phyloP scores from a whole-genome alignment of 75 land plant species.

The Adiantum capillusveneris region DNA sequence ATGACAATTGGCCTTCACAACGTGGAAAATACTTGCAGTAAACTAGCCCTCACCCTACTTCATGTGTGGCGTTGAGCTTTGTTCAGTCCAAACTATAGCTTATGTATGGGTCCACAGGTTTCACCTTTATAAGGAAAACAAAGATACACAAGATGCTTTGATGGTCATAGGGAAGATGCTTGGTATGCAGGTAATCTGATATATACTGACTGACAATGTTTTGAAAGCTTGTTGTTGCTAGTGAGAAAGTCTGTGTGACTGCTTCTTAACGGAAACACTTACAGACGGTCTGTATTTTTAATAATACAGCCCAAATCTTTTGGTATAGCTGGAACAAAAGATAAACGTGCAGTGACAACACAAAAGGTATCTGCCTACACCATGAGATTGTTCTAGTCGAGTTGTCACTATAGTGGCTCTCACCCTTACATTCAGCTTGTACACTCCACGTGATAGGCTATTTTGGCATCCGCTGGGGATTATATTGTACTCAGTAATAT shows the following conservation, averaged over 20 bases:
- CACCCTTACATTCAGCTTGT: no score
- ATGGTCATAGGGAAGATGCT: slow-evolving; percentile 85
- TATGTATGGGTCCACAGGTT: slow-evolving; percentile 44
- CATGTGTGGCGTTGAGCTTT: not conserved
- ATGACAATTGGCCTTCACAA: slow-evolving; percentile 59
- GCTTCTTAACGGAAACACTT: no score
- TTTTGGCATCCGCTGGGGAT: no score
- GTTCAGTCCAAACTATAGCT: not conserved
- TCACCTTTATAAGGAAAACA: slow-evolving; percentile 89
- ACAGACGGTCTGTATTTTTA: no score
- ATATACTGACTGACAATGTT: no score
- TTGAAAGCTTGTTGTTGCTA: no score
- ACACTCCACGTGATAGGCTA: no score
- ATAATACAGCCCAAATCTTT: slow-evolving; percentile 68
- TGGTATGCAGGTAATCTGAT: slow-evolving; percentile 62
- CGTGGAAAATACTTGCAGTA: slow-evolving; percentile 78
- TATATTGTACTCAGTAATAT: no score
- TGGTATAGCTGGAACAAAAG: slow-evolving; percentile 99
- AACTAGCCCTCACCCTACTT: slow-evolving; percentile 1
- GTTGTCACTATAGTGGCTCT: no score
- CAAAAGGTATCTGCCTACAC: slow-evolving; percentile 66
- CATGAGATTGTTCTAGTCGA: no score
- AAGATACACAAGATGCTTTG: slow-evolving; percentile 89
- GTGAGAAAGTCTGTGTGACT: no score
- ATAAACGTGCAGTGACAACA: slow-evolving; percentile 86